Base-by-base conservation (phyloP, 1,284 basidiomycete species). In the Papiliotrema nemorosa region DNA sequence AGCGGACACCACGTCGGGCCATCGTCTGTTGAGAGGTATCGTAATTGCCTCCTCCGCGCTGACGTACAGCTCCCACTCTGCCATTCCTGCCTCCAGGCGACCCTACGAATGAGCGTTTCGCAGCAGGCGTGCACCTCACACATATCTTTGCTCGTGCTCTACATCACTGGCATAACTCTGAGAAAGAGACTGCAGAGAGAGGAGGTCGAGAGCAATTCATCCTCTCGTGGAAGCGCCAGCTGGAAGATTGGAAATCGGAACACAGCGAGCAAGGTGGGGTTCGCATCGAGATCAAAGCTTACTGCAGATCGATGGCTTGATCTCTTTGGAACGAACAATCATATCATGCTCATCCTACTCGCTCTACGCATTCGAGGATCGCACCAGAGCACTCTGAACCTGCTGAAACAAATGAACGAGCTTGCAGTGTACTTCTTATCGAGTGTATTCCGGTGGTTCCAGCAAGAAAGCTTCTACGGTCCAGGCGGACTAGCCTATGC, bases 311-410 rank as follows among this genome's bases (percentile, higher is more conserved):
- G 26, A 5, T 26, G 26, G 24, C n/a, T 43, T 16, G 41, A 43
- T 18, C 16, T 43, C 3, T 26, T 20, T n/a, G 22, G 41, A 13
- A 43, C 41, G n/a, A 43, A 43, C 26, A 16, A 43, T 22, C 41
- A 43, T 14, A 43, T 43, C 41, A 43, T 43, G 41, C 41, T 43
- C 14, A 43, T 43, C 41, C 41, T 43, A 5, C 41, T 43, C 5
- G 16, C 41, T 10, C 26, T 43, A n/a, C 41, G 41, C 26, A 43
- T 43, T 6, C 41, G 41, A 14, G 41, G 41, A 16, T 27, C 41
- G 12, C 41, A 43, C 41, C 25, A 26, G 24, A 43, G 25, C 25
- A 43, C 41, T 3, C 10, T 43, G 25, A 26, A 24, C 14, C 41
- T 43, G 12, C 18, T 43, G 41, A 26, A 21, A 16, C 24, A 31